Percentiles rank a stretch among this genome's conserved stretches.
phyloP scores from a whole-genome alignment of 345 rosid genomes.

The Geranium rotundifolium region DNA sequence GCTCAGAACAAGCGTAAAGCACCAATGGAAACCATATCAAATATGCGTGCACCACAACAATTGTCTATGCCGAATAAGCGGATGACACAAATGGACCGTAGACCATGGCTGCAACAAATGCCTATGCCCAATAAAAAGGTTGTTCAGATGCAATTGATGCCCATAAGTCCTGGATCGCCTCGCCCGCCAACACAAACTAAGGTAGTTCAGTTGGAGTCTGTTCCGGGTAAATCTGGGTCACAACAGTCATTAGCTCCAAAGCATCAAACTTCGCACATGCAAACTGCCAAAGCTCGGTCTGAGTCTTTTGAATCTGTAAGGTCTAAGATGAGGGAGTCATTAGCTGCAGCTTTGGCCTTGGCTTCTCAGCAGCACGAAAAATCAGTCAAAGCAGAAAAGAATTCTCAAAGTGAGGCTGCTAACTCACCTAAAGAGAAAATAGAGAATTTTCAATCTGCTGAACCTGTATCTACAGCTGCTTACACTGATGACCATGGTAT shows the following conservation, averaged over 20 bases:
- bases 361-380: constrained; percentile 32
- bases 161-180: constrained; percentile 29
- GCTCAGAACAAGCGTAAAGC: constrained; percentile 46
- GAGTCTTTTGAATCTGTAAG: constrained; percentile 60
- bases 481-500: constrained; percentile 13
- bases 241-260: constrained; percentile 24
- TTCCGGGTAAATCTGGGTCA: constrained; percentile 30
- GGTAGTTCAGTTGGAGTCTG: constrained; percentile 22
- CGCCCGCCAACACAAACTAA: constrained; percentile 29
- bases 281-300: constrained; percentile 23
- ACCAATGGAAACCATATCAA: constrained; percentile 25
- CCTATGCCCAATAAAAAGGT: constrained; percentile 21
- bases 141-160: constrained; percentile 24
- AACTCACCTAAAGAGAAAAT: constrained; percentile 9
- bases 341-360: constrained; percentile 71
- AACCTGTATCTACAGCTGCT: constrained; percentile 11
- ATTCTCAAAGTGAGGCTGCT: constrained; percentile 25
- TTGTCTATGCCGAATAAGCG: constrained; percentile 38
- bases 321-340: constrained; percentile 70
- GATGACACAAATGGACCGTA: constrained; percentile 41
- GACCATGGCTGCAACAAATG: constrained; percentile 74
- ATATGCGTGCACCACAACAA: constrained; percentile 22
- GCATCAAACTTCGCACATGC: constrained; percentile 33
- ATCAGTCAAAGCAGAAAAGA: constrained; percentile 22
- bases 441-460: constrained; percentile 20